A percentile compares a stretch with the other conserved stretches of the same genome.
These are phyloP conservation scores for Fraxinus nigra DNA, from an alignment of 305 asterid species.

Conservation along the genomic window DNA sequence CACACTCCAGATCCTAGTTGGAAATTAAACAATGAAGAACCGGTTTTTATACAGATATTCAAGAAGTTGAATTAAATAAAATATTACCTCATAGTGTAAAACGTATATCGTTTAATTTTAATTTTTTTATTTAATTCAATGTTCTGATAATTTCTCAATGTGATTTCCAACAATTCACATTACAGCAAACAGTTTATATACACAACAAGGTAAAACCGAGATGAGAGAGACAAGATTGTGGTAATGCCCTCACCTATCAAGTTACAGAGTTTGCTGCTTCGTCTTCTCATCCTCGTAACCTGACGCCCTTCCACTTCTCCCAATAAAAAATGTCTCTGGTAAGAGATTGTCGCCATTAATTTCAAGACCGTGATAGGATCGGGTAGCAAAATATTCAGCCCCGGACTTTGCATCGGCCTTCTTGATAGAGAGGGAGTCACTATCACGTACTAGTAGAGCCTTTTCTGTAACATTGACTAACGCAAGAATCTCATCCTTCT, in stretches of 20 bases:
- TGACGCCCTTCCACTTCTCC: slow-evolving; percentile 90
- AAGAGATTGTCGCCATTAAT: slow-evolving; percentile 34
- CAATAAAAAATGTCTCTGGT: slow-evolving; percentile 54
- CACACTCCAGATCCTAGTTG: background rate
- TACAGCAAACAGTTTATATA: background rate
- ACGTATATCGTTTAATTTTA: background rate
- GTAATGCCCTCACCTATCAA: background rate
- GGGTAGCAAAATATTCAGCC: slow-evolving; percentile 75
- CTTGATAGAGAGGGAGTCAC: slow-evolving; percentile 29
- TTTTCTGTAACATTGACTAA: slow-evolving; percentile 67
- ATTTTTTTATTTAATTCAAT: background rate
- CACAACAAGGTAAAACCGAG: background rate
- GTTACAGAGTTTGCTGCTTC: background rate
- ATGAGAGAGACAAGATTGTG: background rate
- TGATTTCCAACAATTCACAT: background rate
- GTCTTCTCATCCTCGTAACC: slow-evolving; percentile 60
- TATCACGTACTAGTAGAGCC: slow-evolving; percentile 67
- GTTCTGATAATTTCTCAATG: background rate
- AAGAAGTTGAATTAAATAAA: background rate
- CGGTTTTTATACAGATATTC: background rate
- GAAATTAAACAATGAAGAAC: background rate
- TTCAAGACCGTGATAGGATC: slow-evolving; percentile 84
- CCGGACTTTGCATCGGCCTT: slow-evolving; percentile 61
- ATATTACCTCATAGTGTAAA: background rate
- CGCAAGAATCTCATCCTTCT: slow-evolving; percentile 61